A percentile compares a stretch with the other conserved stretches of the same genome.
Evolutionary conservation across 2,329 filamentous ascomycete genomes (phyloP).

Genomic region (Zopfia rhizophila): DNA sequence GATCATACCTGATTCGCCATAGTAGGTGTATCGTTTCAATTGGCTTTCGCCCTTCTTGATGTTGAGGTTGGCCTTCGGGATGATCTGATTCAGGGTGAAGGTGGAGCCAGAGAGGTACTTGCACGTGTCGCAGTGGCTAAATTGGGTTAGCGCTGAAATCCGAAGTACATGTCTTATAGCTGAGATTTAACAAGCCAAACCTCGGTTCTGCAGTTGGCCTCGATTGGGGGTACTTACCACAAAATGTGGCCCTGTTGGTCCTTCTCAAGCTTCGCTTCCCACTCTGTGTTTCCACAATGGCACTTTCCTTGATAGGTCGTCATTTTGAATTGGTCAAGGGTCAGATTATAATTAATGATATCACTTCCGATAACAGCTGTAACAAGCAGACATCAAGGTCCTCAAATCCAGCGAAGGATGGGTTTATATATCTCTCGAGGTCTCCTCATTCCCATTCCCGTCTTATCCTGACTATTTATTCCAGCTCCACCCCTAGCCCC

Average conservation of each 20-base stretch:
- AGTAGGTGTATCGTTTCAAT: slow-evolving; percentile 65
- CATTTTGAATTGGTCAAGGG: slow-evolving; percentile 45
- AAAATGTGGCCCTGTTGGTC: slow-evolving; percentile 59
- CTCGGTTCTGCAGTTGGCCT: no score
- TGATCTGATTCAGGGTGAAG: slow-evolving; percentile 66
- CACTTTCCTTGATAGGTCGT: slow-evolving; percentile 62
- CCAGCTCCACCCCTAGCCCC: no score
- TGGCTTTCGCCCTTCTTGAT: slow-evolving; percentile 62
- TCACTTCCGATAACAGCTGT: background rate
- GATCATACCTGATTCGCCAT: slow-evolving; percentile 62
- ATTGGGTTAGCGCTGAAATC: background rate
- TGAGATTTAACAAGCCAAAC: no score
- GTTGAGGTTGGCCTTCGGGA: slow-evolving; percentile 60
- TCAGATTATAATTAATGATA: background rate
- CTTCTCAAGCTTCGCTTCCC: slow-evolving; percentile 60
- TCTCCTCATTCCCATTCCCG: background rate
- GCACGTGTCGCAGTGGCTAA: slow-evolving; percentile 68
- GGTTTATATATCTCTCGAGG: slow-evolving; percentile 21
- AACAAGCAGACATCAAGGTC: slow-evolving; percentile 21
- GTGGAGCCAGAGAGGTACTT: slow-evolving; percentile 62
- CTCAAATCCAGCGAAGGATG: slow-evolving; percentile 9
- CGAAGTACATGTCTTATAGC: no score
- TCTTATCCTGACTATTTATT: no score
- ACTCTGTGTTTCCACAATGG: slow-evolving; percentile 66
- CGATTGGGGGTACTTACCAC: slow-evolving; percentile 53